Base-by-base conservation (phyloP, 768 basidiomycete genomes). In the Gloeopeniophorella convolvens region DNA sequence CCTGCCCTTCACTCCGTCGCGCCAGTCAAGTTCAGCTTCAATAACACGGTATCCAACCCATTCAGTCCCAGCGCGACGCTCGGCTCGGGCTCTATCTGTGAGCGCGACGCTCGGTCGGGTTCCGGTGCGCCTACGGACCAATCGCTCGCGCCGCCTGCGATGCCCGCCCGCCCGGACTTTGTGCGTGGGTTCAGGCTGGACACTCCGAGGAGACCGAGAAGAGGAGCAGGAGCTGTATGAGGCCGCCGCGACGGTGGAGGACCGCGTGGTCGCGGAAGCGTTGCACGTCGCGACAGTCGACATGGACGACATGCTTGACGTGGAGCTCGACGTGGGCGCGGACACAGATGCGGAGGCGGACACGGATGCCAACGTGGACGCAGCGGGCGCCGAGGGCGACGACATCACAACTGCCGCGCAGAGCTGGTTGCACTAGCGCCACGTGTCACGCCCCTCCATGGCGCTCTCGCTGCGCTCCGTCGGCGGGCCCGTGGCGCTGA, bases 121-220 rank as follows among this genome's bases (percentile, higher is more conserved):
- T 13, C 82, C 78, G 60, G 80, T 74, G 40, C 77, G 72, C 40
- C 70, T 76, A 28, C 80, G 75, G 28, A 59, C 74, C 50, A 65
- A 70, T 26, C 65, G 70, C 51, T 62, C 72, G 15, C 76, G 24
- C 74, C 73, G 10, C 57, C 72, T 49, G 64, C 72, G 31, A 59
- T 74, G 37, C 57, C 53, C 13, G 36, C 73, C 36, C 73, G 79
- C 30, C 79, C 84, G 4, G 88, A 92, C 64, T 92, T 90, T 61
- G 66, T 69, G 42, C 76, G 83, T 53, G 89, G 89, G 5, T 92
- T 91, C 66, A 87, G 89, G 12, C 62, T 92, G 48, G 87, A 91
- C 54, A 78, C 50, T 82, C 86, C 3, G 81, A 86, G 52, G 87
- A 89, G 60, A 81, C 77, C 31, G 86, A 88, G 34, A 74, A 72